These are phyloP conservation scores for Geopyxis carbonaria DNA, from an alignment of 495 filamentous ascomycete genomes.

Conservation along the genomic window DNA sequence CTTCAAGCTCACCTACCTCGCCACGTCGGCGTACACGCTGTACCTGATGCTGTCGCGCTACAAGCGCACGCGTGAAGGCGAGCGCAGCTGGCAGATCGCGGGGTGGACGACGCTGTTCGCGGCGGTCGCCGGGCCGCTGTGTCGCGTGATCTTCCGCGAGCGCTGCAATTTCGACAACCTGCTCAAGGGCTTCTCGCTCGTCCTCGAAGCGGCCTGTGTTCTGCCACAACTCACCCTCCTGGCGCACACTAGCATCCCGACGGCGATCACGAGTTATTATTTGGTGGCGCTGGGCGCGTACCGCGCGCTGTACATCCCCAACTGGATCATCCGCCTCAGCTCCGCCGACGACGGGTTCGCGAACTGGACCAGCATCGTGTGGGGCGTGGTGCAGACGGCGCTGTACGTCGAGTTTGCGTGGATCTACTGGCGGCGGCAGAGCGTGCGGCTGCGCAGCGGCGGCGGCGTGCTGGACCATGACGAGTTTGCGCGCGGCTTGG, in stretches of 20 bases:
- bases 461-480: slow-evolving; percentile 77
- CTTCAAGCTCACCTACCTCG: slow-evolving; percentile 75
- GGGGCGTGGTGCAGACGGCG: slow-evolving; percentile 76
- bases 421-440: slow-evolving; percentile 87
- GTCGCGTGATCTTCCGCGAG: slow-evolving; percentile 28
- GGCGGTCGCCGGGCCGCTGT: slow-evolving; percentile 47
- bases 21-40: slow-evolving; percentile 73
- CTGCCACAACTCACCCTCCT: slow-evolving; percentile 83
- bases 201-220: slow-evolving; percentile 79
- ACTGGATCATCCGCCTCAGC: slow-evolving; percentile 58
- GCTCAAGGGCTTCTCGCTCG: slow-evolving; percentile 47
- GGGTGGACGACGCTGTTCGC: slow-evolving; percentile 41
- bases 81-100: slow-evolving; percentile 80
- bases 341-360: slow-evolving; percentile 34
- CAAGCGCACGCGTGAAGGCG: slow-evolving; percentile 72
- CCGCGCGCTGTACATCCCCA: slow-evolving; percentile 76
- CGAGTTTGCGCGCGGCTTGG: slow-evolving; percentile 65
- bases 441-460: slow-evolving; percentile 81
- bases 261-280: slow-evolving; percentile 91
- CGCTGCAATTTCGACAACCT: slow-evolving; percentile 39
- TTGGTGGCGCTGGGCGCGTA: slow-evolving; percentile 77
- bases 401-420: slow-evolving; percentile 91
- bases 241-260: slow-evolving; percentile 84
- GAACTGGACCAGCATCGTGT: slow-evolving; percentile 60
- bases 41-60: slow-evolving; percentile 72